These are phyloP conservation scores for Juncus effusus DNA, from an alignment of 176 grass and related monocot genomes.

Conservation along the genomic window DNA sequence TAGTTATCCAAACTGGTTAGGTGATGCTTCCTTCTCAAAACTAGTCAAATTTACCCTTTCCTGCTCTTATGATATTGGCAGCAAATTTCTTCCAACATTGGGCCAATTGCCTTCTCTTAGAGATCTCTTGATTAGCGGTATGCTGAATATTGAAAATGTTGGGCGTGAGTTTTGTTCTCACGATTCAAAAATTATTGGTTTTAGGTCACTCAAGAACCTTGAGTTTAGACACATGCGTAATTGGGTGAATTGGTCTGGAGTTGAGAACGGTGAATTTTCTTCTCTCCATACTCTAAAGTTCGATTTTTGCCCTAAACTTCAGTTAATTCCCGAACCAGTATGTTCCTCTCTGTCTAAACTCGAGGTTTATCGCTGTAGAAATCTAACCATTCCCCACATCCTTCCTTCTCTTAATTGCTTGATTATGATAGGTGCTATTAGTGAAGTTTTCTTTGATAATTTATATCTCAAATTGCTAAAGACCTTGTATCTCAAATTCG, in stretches of 20 bases:
- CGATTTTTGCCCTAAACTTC: background rate
- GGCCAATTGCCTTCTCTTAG: slow-evolving; percentile 37
- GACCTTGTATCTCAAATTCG: background rate
- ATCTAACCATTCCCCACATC: background rate
- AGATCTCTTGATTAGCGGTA: slow-evolving; percentile 14
- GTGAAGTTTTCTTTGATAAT: background rate
- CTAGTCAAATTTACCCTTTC: too few relatives aligned
- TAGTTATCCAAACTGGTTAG: slow-evolving; percentile 42
- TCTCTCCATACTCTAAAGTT: background rate
- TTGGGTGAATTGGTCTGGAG: slow-evolving; percentile 4
- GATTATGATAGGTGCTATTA: background rate
- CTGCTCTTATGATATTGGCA: too few relatives aligned
- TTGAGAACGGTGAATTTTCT: background rate
- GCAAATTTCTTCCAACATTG: slow-evolving; percentile 32
- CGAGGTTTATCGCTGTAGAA: background rate
- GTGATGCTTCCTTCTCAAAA: slow-evolving; percentile 31
- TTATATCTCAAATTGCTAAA: background rate
- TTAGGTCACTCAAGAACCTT: background rate
- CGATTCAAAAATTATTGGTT: background rate
- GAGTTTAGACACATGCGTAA: background rate
- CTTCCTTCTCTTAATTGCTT: slow-evolving; percentile 2
- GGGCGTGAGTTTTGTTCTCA: slow-evolving; percentile 22
- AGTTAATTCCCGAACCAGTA: background rate
- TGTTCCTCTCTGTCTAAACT: background rate
- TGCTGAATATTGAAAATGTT: slow-evolving; percentile 20